Conservation (phyloP, 2,329 filamentous ascomycete species). For the Macrophomina pseudophaseolina region DNA sequence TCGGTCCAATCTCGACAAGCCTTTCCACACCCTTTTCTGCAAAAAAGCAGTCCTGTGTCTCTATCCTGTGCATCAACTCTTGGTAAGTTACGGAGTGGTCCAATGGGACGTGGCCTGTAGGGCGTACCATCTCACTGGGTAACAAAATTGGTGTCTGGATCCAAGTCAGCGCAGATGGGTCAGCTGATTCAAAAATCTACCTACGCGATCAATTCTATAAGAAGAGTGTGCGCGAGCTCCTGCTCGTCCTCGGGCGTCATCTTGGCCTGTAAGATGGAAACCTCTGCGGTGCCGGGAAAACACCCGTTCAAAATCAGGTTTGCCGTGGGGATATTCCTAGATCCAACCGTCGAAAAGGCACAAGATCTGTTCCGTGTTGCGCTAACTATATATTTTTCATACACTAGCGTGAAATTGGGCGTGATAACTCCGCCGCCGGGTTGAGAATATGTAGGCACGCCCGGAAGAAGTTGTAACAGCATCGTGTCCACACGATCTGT, state of each 20-base stretch:
- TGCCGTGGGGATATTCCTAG: background rate
- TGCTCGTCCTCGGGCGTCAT: constrained; percentile 4
- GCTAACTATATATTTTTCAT: background rate
- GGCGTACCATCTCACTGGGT: background rate
- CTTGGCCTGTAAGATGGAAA: background rate
- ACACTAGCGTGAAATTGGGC: background rate
- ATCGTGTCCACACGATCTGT: constrained; percentile 1
- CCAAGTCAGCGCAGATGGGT: background rate
- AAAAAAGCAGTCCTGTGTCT: constrained; percentile 22
- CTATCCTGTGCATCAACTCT: background rate
- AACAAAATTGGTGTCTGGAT: constrained; percentile 10
- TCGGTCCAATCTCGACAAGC: constrained; percentile 19
- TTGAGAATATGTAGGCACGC: background rate
- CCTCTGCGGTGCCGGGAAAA: background rate
- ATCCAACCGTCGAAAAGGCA: background rate
- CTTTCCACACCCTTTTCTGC: background rate
- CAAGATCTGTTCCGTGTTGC: background rate
- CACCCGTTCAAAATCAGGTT: background rate
- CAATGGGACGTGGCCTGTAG: background rate
- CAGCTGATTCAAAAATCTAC: background rate
- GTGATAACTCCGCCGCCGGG: background rate
- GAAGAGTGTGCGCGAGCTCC: constrained; percentile 1
- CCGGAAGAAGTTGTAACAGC: background rate
- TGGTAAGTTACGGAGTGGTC: background rate
- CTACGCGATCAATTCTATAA: constrained; percentile 10